A percentile compares a stretch with the other conserved stretches of the same genome.
These are phyloP conservation scores for Microdochium nivale DNA, from an alignment of 2,329 filamentous ascomycete species.

Conservation along the genomic window DNA sequence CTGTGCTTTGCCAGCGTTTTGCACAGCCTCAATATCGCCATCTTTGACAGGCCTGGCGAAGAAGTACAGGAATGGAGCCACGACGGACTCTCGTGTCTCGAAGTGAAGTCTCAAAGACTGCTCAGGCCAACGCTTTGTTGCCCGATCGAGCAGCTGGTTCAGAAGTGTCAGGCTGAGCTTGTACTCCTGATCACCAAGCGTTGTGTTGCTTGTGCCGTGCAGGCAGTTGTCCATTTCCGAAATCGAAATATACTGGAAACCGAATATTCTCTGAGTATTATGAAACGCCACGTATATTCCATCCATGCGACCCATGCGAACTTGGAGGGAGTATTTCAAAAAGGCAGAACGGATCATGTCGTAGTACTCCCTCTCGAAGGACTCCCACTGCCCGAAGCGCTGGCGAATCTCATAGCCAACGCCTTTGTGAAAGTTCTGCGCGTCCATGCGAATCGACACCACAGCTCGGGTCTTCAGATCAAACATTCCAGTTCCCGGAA, in stretches of 20 bases:
- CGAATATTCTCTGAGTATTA: constrained; percentile 91
- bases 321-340: constrained; percentile 93
- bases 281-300: constrained; percentile 97
- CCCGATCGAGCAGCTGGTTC: constrained; percentile 70
- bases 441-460: constrained; percentile 83
- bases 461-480: constrained; percentile 95
- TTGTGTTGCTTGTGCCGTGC: constrained; percentile 63
- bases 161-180: constrained; percentile 69
- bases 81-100: constrained; percentile 55
- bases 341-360: constrained; percentile 95
- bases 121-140: constrained; percentile 65
- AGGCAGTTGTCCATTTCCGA: constrained; percentile 82
- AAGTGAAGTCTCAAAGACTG: constrained; percentile 73
- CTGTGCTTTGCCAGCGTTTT: constrained; percentile 54
- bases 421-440: constrained; percentile 61
- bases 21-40: constrained; percentile 64
- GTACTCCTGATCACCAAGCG: constrained; percentile 78
- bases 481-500: constrained; percentile 90
- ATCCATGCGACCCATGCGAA: constrained; percentile 96
- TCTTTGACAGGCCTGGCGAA: constrained; percentile 79
- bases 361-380: constrained; percentile 90
- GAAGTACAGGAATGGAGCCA: constrained; percentile 68
- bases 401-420: constrained; percentile 79
- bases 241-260: constrained; percentile 88
- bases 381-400: constrained; percentile 73